Conservation (phyloP, 148 eudicot species). For the Amaranthus cruentus region DNA sequence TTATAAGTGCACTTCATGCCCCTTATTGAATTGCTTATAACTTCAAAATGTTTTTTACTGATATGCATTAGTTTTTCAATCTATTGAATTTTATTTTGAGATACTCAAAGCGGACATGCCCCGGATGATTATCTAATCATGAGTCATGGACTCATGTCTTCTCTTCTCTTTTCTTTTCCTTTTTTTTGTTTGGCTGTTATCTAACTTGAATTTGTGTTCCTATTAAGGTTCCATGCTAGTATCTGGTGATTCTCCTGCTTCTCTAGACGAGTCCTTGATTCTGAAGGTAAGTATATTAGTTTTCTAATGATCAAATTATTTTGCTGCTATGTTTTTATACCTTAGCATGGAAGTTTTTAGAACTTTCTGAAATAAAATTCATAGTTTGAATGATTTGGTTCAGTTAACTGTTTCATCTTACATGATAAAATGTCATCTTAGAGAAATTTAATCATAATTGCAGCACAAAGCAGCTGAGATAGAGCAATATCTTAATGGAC, state of each 20-base stretch:
- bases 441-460: conserved; percentile 26
- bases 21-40: no score
- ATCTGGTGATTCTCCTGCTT: conserved; percentile 38
- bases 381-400: not conserved
- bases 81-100: no score
- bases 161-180: not conserved
- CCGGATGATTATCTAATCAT: not conserved
- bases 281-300: conserved; percentile 46
- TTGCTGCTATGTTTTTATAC: not conserved
- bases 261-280: conserved; percentile 41
- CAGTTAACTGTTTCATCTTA: not conserved
- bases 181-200: not conserved
- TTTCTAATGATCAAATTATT: not conserved
- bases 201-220: conserved; percentile 7
- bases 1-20: no score
- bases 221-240: conserved; percentile 47
- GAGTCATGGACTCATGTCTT: not conserved
- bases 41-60: no score
- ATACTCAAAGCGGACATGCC: no score
- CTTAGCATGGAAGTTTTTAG: no score
- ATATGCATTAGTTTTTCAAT: no score
- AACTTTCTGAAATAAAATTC: no score
- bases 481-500: conserved; percentile 55
- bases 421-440: conserved; percentile 11
- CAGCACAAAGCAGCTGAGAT: conserved; percentile 71